phyloP scores from a whole-genome alignment of 805 yeast species.

The Sungouiozyma intestinalis region DNA sequence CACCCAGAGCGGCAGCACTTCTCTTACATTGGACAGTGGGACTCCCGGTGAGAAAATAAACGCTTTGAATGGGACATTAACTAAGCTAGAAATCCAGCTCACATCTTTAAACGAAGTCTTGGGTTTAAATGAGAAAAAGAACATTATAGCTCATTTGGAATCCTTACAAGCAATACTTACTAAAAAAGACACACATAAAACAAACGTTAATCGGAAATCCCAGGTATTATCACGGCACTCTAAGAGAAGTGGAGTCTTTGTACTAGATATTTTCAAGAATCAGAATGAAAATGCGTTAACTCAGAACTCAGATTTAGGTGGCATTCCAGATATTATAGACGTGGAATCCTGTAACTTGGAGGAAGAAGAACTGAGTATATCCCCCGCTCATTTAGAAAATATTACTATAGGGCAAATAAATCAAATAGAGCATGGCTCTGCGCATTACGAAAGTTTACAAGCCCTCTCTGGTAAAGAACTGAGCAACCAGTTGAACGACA shows the following conservation, averaged over 20 bases:
- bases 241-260: background rate
- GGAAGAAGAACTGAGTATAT: too few relatives aligned
- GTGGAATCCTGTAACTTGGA: background rate
- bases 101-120: background rate
- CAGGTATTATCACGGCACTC: background rate
- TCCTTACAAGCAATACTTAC: background rate
- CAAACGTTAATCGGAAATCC: background rate
- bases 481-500: conserved; percentile 18
- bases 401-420: conserved; percentile 1
- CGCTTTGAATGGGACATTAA: background rate
- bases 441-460: background rate
- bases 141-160: background rate
- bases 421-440: too few relatives aligned
- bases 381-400: too few relatives aligned
- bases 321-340: background rate
- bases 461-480: conserved; percentile 20
- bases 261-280: background rate
- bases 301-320: background rate
- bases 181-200: background rate
- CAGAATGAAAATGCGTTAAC: background rate
- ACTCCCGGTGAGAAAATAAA: background rate
- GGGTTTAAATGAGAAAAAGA: background rate
- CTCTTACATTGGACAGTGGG: background rate
- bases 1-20: background rate
- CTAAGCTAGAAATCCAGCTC: background rate